Base-by-base conservation (phyloP, 108 stramenopile species). In the Nitzschia palea region DNA sequence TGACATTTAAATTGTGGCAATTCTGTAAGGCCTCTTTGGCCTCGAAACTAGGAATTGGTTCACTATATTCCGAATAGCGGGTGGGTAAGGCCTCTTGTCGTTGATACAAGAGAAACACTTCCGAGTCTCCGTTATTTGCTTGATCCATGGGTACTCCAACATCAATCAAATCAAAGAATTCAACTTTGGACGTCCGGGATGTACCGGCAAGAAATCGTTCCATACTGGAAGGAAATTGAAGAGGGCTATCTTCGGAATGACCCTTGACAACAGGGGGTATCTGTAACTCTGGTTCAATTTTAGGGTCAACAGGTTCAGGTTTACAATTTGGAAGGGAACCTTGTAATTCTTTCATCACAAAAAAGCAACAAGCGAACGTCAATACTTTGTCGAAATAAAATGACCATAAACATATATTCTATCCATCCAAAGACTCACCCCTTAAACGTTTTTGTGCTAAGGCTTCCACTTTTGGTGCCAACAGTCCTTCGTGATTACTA, bases 21-120 rank as follows among this genome's bases (percentile, higher is more conserved):
- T 94, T 74, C 61, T 86, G 64, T 1, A 88, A 73, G 17, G 89
- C 89, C 8, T 85, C 76, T 28, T 47, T 22, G 1, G 65, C 10
- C 5, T 55, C 47, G 4, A 48, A 48, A 20, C 18, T 4, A 4
- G 47, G 54, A 8, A 31, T 55, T 14, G 28, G 5, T 55, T 32
- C 31, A 32, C 54, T 55, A 23, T 34, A 44, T 23, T 54, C 35
- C 20, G 54, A 29, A 57, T 73, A 57, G 29, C 53, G 15, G 18
- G 2, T 57, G 0, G 91, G 90, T 15, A 92, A 42, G 0, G 87
- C 61, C 0, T 48, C 43, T 20, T 63, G 14, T 9, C 62, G 44
- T 14, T 73, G 79, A 66, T 93, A 88, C 17, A 93, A 62, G 3
- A 93, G 27, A 28, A 93, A 43, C 12, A 88, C 88, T 27, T 93